Conservation (phyloP, 2,329 filamentous ascomycete species). For the Ploettnerulaceae sp. region DNA sequence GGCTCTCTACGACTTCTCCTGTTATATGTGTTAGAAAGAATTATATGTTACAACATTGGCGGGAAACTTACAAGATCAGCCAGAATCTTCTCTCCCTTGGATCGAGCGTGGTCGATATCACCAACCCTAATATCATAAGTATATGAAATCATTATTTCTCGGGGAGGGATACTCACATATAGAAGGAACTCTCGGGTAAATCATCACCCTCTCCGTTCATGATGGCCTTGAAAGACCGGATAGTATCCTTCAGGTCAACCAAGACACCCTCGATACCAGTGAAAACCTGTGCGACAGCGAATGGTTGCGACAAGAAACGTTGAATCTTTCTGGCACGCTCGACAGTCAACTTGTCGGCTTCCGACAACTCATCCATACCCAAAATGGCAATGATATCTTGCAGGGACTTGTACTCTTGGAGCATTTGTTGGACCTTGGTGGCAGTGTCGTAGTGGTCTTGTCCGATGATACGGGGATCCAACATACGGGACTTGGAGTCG, state of each 20-base stretch:
- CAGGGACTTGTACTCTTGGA: slow-evolving; percentile 99
- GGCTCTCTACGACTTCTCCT: slow-evolving; percentile 15
- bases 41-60: slow-evolving; percentile 6
- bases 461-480: slow-evolving; percentile 97
- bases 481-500: slow-evolving; percentile 98
- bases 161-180: neutral
- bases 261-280: slow-evolving; percentile 82
- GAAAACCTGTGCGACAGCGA: slow-evolving; percentile 82
- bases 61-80: slow-evolving; percentile 59
- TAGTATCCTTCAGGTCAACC: slow-evolving; percentile 98
- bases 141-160: no score
- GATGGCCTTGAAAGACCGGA: slow-evolving; percentile 90
- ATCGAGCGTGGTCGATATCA: slow-evolving; percentile 84
- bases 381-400: slow-evolving; percentile 99
- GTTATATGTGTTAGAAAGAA: neutral
- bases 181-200: slow-evolving; percentile 63
- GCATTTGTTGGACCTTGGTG: slow-evolving; percentile 95
- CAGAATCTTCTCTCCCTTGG: slow-evolving; percentile 99
- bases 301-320: slow-evolving; percentile 99
- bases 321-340: slow-evolving; percentile 99
- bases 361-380: slow-evolving; percentile 99
- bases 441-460: slow-evolving; percentile 96
- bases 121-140: slow-evolving; percentile 57
- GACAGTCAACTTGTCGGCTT: slow-evolving; percentile 99
- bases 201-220: slow-evolving; percentile 84